Conservation (phyloP, 1,284 basidiomycete genomes). For the Puccinia novopanici region DNA sequence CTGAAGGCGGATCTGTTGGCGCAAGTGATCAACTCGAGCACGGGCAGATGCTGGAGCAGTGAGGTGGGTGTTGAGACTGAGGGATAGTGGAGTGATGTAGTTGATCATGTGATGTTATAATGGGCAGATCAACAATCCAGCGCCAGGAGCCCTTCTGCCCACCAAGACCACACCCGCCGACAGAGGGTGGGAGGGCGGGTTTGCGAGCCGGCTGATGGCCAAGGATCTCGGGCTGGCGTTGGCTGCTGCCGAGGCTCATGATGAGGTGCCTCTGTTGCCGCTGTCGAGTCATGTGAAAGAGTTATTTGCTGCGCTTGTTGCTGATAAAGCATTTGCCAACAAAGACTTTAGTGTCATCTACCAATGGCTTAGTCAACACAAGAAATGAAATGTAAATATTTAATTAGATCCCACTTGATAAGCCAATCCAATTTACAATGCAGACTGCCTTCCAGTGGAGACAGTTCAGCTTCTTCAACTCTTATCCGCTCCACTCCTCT, state of each 20-base stretch:
- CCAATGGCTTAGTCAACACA: slow-evolving; percentile 30
- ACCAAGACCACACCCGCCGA: slow-evolving; percentile 37
- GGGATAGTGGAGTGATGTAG: too few relatives aligned
- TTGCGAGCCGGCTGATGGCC: slow-evolving; percentile 35
- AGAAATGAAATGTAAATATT: too few relatives aligned
- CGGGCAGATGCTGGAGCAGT: slow-evolving; percentile 62
- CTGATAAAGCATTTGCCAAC: neutral
- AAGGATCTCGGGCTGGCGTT: slow-evolving; percentile 38
- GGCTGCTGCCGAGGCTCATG: neutral
- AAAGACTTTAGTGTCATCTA: slow-evolving; percentile 49
- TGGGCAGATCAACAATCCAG: slow-evolving; percentile 44
- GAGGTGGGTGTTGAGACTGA: slow-evolving; percentile 32
- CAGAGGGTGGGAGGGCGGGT: slow-evolving; percentile 34
- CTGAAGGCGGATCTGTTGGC: slow-evolving; percentile 73
- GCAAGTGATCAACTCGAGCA: slow-evolving; percentile 78
- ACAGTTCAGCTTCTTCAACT: slow-evolving; percentile 69
- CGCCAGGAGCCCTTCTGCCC: neutral
- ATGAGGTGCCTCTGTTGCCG: neutral
- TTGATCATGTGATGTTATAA: too few relatives aligned
- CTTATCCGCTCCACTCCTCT: slow-evolving; percentile 72
- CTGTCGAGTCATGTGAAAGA: slow-evolving; percentile 5
- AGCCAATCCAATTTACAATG: neutral
- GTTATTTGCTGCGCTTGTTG: neutral
- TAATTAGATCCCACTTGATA: too few relatives aligned
- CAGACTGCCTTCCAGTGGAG: slow-evolving; percentile 50